Evolutionary conservation across 2,329 filamentous ascomycete genomes (phyloP).

Genomic region (Remersonia thermophila): DNA sequence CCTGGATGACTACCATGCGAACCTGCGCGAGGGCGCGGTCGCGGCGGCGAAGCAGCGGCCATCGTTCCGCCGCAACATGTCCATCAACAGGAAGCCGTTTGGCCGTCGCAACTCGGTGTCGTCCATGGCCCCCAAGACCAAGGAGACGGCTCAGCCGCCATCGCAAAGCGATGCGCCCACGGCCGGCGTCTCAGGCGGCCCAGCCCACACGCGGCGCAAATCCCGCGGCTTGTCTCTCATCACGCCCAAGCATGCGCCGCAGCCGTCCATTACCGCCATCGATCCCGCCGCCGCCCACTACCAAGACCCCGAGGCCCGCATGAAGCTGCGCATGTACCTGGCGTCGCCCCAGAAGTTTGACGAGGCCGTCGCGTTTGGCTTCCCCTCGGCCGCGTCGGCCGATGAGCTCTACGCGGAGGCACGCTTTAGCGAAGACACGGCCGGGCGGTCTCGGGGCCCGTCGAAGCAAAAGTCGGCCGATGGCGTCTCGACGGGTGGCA

Average conservation of each 20-base stretch:
- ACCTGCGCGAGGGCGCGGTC: slow-evolving; percentile 39
- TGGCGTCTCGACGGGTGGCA: slow-evolving; percentile 39
- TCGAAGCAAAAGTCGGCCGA: slow-evolving; percentile 21
- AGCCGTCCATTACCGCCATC: slow-evolving; percentile 39
- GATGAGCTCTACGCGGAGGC: slow-evolving; percentile 28
- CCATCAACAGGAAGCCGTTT: slow-evolving; percentile 55
- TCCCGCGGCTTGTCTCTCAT: slow-evolving; percentile 46
- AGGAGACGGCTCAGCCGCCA: slow-evolving; percentile 25
- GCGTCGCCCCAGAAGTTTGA: slow-evolving; percentile 91
- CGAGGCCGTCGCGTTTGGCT: slow-evolving; percentile 87
- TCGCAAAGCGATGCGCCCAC: slow-evolving; percentile 20
- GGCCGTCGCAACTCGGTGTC: slow-evolving; percentile 37
- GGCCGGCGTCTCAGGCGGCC: slow-evolving; percentile 13
- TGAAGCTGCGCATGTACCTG: slow-evolving; percentile 75
- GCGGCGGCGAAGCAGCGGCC: slow-evolving; percentile 35
- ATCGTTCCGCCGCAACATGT: slow-evolving; percentile 59
- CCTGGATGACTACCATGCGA: slow-evolving; percentile 58
- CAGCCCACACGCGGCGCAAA: slow-evolving; percentile 32
- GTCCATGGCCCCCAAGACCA: slow-evolving; percentile 34
- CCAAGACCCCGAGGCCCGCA: slow-evolving; percentile 75
- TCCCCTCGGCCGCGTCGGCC: slow-evolving; percentile 52
- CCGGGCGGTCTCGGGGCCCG: slow-evolving; percentile 16
- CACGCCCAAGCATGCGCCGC: slow-evolving; percentile 32
- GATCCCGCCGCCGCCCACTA: slow-evolving; percentile 72
- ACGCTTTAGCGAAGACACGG: slow-evolving; percentile 19